Evolutionary conservation across 306 rosid genomes (phyloP), one percentile per base, ranked within the genome.

Genomic region (Elaeagnus macrophylla): DNA sequence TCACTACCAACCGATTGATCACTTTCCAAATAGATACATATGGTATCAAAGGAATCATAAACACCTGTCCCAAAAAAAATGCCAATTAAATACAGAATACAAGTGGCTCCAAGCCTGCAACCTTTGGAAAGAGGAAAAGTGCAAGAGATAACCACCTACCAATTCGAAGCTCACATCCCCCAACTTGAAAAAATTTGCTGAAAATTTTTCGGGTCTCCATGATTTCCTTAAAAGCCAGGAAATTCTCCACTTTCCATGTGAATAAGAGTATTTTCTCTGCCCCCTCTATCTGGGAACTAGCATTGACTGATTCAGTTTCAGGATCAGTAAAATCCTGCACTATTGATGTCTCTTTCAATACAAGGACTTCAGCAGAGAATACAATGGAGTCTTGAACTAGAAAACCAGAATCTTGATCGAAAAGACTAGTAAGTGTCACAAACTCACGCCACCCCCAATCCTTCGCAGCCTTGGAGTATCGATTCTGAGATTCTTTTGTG

Each of bases 371-470:
- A 0, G 99, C 99, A 3, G 95, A 87, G 83, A 93, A 93, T 61
- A 87, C 81, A 75, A 93, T 96, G 56, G 96, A 79, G 61, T 93
- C 99, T 74, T 77, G 95, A 72, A 80, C 80, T 69, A 93, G 99
- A 79, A 93, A 93, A 54, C 99, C 99, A 10, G 96, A 87, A 75
- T 93, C 99, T 76, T 93, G 99, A 93, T 93, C 99, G 46, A 93
- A 93, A 60, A 93, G 83, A 78, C 99, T 88, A 19, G 99, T 93
- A 59, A 93, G 99, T 1, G 99, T 93, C 78, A 93, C 99, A 75
- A 93, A 93, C 78, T 93, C 99, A 72, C 99, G 93, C 99, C 99
- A 93, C 12, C 99, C 99, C 99, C 99, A 93, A 74, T 93, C 99
- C 79, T 93, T 93, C 63, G 96, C 99, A 61, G 96, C 96, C 83